These are phyloP conservation scores for Anacardium occidentale DNA, from an alignment of 345 rosid species.

Conservation along the genomic window DNA sequence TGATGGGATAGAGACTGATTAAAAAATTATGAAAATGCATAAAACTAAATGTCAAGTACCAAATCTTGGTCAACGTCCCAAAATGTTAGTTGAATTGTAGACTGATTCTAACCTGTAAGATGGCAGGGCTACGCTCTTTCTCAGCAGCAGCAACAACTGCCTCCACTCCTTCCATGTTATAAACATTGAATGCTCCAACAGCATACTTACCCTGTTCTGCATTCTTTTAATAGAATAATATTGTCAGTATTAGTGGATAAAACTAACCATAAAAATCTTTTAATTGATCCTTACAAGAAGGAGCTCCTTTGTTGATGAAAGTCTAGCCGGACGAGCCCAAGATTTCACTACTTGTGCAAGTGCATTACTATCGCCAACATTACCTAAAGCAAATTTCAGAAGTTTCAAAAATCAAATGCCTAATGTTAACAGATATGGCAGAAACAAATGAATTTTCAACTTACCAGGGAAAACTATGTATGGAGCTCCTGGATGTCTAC, in stretches of 20 bases:
- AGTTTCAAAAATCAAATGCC: not conserved
- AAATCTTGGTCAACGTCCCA: not conserved
- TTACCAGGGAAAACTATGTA: slow-evolving; percentile 97
- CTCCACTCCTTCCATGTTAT: slow-evolving; percentile 89
- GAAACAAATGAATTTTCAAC: not conserved
- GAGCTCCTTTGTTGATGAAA: slow-evolving; percentile 69
- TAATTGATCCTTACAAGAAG: slow-evolving; percentile 49
- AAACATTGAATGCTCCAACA: slow-evolving; percentile 94
- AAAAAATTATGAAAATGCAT: not conserved
- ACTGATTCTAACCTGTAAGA: slow-evolving; percentile 66
- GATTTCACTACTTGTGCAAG: slow-evolving; percentile 84
- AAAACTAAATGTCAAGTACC: not conserved
- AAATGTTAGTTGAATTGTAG: not conserved
- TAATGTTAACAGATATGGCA: not conserved
- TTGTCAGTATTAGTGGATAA: slow-evolving; percentile 28
- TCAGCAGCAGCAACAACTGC: slow-evolving; percentile 98
- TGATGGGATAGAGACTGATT: not conserved
- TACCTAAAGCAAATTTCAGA: slow-evolving; percentile 46
- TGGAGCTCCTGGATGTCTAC: slow-evolving; percentile 96
- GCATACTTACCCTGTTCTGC: slow-evolving; percentile 93
- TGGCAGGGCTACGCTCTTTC: slow-evolving; percentile 91
- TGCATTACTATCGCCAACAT: slow-evolving; percentile 81
- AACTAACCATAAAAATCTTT: not conserved
- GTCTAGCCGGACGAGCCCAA: slow-evolving; percentile 67
- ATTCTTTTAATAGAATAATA: slow-evolving; percentile 40